Evolutionary conservation across 106 monocot genomes (phyloP).

Genomic region (Acorus calamus): DNA sequence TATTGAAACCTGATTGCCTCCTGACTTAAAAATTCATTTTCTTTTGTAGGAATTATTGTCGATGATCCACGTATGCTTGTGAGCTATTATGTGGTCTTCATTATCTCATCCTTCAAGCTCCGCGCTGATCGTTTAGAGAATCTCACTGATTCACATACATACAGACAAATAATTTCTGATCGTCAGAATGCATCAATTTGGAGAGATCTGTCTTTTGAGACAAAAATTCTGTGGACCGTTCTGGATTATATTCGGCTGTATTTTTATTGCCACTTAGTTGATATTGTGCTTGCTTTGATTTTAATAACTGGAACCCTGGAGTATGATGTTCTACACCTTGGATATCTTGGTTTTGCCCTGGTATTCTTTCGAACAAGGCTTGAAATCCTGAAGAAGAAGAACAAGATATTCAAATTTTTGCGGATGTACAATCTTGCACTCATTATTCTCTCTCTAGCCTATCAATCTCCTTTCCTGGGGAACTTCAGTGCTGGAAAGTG

Average conservation of each 20-base stretch:
- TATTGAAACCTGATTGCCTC: background rate
- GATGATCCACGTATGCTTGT: slow-evolving; percentile 86
- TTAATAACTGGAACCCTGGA: slow-evolving; percentile 89
- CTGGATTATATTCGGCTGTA: slow-evolving; percentile 83
- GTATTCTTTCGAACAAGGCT: slow-evolving; percentile 93
- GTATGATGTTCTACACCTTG: slow-evolving; percentile 94
- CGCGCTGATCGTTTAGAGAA: slow-evolving; percentile 63
- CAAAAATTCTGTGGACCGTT: slow-evolving; percentile 93
- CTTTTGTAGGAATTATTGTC: slow-evolving; percentile 55
- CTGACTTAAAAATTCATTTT: background rate
- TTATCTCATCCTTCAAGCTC: slow-evolving; percentile 83
- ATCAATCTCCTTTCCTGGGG: slow-evolving; percentile 92
- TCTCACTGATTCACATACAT: slow-evolving; percentile 60
- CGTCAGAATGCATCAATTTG: slow-evolving; percentile 65
- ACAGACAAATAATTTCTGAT: slow-evolving; percentile 69
- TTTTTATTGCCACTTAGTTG: slow-evolving; percentile 80
- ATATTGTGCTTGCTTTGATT: slow-evolving; percentile 87
- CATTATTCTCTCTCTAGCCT: slow-evolving; percentile 89
- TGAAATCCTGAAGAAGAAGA: slow-evolving; percentile 86
- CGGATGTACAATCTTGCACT: slow-evolving; percentile 88
- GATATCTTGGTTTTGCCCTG: slow-evolving; percentile 89
- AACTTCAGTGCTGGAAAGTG: slow-evolving; percentile 61
- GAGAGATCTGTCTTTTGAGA: slow-evolving; percentile 95
- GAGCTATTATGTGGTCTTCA: slow-evolving; percentile 90
- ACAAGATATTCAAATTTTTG: slow-evolving; percentile 80